Conservation (phyloP, 2,329 filamentous ascomycete species). For the Apiospora hydei region DNA sequence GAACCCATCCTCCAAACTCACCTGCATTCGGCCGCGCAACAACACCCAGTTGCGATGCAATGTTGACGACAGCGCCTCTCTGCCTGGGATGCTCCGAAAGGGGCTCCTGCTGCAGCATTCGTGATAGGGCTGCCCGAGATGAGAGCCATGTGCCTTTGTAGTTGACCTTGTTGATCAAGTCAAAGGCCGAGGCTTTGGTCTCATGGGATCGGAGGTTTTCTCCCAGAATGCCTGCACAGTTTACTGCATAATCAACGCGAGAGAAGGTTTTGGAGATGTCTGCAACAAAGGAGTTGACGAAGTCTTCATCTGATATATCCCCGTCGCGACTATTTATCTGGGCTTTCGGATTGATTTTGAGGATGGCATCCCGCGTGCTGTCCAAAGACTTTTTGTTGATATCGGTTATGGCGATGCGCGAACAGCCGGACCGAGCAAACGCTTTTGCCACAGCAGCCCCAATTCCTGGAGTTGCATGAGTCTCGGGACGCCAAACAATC, state of each 20-base stretch:
- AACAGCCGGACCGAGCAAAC: constrained; percentile 58
- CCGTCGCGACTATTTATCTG: constrained; percentile 47
- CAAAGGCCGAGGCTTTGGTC: constrained; percentile 55
- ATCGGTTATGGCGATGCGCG: constrained; percentile 61
- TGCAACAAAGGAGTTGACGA: constrained; percentile 47
- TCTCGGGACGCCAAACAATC: not conserved
- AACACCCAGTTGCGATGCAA: constrained; percentile 60
- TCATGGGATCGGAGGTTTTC: constrained; percentile 52
- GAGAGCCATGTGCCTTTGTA: constrained; percentile 59
- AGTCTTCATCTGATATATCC: constrained; percentile 56
- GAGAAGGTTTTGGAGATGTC: constrained; percentile 45
- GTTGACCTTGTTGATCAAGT: constrained; percentile 62
- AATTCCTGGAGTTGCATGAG: constrained; percentile 51
- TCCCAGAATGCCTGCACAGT: constrained; percentile 61
- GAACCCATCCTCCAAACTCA: constrained; percentile 37
- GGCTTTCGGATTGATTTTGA: constrained; percentile 42
- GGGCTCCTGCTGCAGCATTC: constrained; percentile 55
- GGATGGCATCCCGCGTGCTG: constrained; percentile 44
- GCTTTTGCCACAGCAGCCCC: constrained; percentile 59
- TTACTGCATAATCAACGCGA: constrained; percentile 63
- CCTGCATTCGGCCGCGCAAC: constrained; percentile 53
- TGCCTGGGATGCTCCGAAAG: constrained; percentile 49
- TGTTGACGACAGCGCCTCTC: constrained; percentile 58
- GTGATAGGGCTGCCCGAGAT: constrained; percentile 50
- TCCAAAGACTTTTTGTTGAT: constrained; percentile 51